A percentile compares a stretch with the other conserved stretches of the same genome.
Evolutionary conservation across 805 yeast genomes (phyloP).

Genomic region (Saccharomyces jurei): DNA sequence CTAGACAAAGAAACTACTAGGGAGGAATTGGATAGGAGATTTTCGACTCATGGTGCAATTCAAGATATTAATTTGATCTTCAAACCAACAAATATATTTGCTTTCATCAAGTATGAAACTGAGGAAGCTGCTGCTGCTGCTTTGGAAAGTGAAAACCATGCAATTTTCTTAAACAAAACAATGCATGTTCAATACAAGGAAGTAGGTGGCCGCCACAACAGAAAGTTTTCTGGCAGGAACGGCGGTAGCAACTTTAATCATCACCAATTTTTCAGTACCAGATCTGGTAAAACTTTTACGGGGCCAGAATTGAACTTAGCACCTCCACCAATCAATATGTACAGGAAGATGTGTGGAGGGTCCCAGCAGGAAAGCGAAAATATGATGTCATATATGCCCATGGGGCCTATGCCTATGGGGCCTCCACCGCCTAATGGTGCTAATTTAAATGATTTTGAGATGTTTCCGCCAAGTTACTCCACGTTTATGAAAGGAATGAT

Average conservation of each 20-base stretch:
- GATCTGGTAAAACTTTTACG: constrained; percentile 11
- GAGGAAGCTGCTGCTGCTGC: constrained; percentile 80
- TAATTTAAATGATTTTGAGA: constrained; percentile 9
- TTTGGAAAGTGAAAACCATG: constrained; percentile 76
- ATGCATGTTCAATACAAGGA: constrained; percentile 84
- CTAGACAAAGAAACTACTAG: constrained; percentile 47
- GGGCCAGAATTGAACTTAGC: constrained; percentile 48
- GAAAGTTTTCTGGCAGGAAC: constrained; percentile 18
- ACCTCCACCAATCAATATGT: constrained; percentile 72
- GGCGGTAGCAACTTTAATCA: constrained; percentile 12
- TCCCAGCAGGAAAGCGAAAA: constrained; percentile 3
- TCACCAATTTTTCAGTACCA: constrained; percentile 10
- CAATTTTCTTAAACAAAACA: constrained; percentile 61
- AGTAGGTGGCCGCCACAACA: constrained; percentile 28
- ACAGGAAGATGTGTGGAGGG: constrained; percentile 33
- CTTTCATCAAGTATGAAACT: constrained; percentile 57
- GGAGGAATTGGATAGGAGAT: constrained; percentile 49
- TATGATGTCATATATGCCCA: constrained; percentile 5
- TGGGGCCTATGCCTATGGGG: constrained; percentile 7
- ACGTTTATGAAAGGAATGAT: constrained; percentile 11
- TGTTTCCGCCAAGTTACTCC: constrained; percentile 10
- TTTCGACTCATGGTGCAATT: constrained; percentile 60
- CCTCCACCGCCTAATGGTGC: constrained; percentile 6
- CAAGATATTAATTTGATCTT: constrained; percentile 46
- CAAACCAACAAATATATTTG: constrained; percentile 50